Percentiles rank a stretch among this genome's conserved stretches.
These are phyloP conservation scores for Tuctoria greenei DNA, from an alignment of 176 grass and related monocot genomes.

Conservation along the genomic window DNA sequence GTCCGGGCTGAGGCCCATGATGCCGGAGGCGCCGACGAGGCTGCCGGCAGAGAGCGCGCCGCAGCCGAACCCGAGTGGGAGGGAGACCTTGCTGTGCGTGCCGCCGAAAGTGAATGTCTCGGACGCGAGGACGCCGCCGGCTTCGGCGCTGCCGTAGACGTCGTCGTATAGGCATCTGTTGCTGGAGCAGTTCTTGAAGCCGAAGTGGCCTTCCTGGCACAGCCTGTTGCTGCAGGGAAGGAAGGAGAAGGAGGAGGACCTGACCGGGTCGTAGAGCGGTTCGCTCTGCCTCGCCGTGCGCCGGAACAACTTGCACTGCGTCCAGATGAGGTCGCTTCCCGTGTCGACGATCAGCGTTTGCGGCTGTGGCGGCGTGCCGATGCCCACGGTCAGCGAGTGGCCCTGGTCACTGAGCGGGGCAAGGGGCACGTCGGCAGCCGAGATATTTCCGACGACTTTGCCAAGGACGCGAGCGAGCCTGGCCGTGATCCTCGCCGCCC, in stretches of 20 bases:
- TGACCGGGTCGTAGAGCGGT: conserved; percentile 45
- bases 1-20: conserved; percentile 37
- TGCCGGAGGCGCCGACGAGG: conserved; percentile 23
- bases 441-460: background rate
- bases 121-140: conserved; percentile 38
- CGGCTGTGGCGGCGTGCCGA: conserved; percentile 54
- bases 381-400: conserved; percentile 38
- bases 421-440: conserved; percentile 8
- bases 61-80: conserved; percentile 43
- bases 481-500: background rate
- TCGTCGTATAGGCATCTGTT: conserved; percentile 45
- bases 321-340: conserved; percentile 60
- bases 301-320: conserved; percentile 50
- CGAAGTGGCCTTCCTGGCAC: conserved; percentile 46
- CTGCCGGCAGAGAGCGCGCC: background rate
- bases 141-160: conserved; percentile 35
- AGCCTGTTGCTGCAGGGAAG: conserved; percentile 48
- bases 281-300: conserved; percentile 6
- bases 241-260: conserved; percentile 38
- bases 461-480: background rate
- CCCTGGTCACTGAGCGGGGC: background rate
- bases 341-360: conserved; percentile 45
- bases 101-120: conserved; percentile 67
- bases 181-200: conserved; percentile 22
- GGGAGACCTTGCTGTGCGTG: background rate